Percentiles rank a stretch among this genome's conserved stretches.
These are phyloP conservation scores for Teratosphaeria zuluensis DNA, from an alignment of 2,329 filamentous ascomycete species.

Conservation along the genomic window DNA sequence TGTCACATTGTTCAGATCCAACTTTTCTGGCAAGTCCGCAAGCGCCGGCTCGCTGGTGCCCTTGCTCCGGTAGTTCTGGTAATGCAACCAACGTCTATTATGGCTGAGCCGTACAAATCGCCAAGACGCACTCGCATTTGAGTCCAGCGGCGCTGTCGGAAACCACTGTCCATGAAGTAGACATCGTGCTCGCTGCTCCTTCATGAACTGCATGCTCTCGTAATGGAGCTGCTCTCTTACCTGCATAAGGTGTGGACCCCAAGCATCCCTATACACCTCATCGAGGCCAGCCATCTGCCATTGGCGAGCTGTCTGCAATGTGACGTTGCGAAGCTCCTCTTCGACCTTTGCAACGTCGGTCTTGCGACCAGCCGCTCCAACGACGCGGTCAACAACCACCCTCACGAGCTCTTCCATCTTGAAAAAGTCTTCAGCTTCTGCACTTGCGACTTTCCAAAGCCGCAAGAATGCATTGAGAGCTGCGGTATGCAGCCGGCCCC, in stretches of 20 bases:
- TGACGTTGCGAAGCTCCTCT: constrained; percentile 77
- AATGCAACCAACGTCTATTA: constrained; percentile 83
- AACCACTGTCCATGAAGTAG: constrained; percentile 89
- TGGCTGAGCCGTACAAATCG: constrained; percentile 82
- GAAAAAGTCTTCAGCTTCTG: constrained; percentile 76
- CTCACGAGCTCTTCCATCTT: constrained; percentile 87
- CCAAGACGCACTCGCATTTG: constrained; percentile 38
- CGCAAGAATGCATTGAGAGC: constrained; percentile 81
- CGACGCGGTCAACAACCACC: constrained; percentile 80
- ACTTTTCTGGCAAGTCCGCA: constrained; percentile 65
- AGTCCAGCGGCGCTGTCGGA: constrained; percentile 38
- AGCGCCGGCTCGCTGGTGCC: constrained; percentile 55
- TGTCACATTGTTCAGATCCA: constrained; percentile 79
- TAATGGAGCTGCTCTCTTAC: constrained; percentile 86
- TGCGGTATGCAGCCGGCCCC: constrained; percentile 81
- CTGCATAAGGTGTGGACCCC: constrained; percentile 79
- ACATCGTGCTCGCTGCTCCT: constrained; percentile 89
- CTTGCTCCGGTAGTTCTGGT: constrained; percentile 62
- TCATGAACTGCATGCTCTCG: constrained; percentile 90
- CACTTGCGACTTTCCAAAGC: constrained; percentile 83
- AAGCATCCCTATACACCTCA: constrained; percentile 84
- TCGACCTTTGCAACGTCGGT: constrained; percentile 82
- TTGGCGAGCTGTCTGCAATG: constrained; percentile 66
- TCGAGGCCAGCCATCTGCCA: constrained; percentile 91
- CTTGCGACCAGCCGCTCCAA: constrained; percentile 70